These are phyloP conservation scores for Lactifluus echinatus DNA, from an alignment of 768 basidiomycete genomes.

Conservation along the genomic window DNA sequence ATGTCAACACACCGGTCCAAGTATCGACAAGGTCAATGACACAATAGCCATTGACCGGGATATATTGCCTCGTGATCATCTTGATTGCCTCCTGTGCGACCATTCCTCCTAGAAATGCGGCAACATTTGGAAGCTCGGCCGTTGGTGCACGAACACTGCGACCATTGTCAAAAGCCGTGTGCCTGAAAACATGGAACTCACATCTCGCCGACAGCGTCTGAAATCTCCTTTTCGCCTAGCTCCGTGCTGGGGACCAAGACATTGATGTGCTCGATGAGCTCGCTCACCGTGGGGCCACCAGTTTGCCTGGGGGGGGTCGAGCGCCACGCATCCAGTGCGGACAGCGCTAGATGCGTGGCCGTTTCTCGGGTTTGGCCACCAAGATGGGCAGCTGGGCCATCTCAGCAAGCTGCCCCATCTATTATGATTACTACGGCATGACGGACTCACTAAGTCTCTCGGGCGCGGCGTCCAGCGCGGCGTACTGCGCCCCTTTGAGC, in stretches of 20 bases:
- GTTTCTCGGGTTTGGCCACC: constrained; percentile 43
- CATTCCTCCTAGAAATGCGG: constrained; percentile 87
- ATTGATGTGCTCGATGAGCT: constrained; percentile 43
- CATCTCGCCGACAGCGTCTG: constrained; percentile 69
- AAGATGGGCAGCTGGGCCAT: constrained; percentile 34
- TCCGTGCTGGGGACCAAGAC: constrained; percentile 37
- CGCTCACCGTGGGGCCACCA: constrained; percentile 37
- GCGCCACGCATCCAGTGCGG: constrained; percentile 40
- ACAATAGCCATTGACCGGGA: constrained; percentile 80
- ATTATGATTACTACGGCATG: neutral
- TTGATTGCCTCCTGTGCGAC: constrained; percentile 97
- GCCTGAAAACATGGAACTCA: constrained; percentile 26
- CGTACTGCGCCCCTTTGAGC: constrained; percentile 56
- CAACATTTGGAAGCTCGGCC: constrained; percentile 86
- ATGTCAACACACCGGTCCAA: constrained; percentile 52
- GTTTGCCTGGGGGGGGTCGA: constrained; percentile 13
- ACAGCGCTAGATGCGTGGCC: constrained; percentile 66
- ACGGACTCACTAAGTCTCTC: constrained; percentile 38
- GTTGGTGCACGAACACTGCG: constrained; percentile 67
- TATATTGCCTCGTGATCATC: constrained; percentile 91
- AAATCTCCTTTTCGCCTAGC: constrained; percentile 46
- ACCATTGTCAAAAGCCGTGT: constrained; percentile 18
- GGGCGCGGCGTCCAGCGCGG: constrained; percentile 42
- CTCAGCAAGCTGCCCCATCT: constrained; percentile 5
- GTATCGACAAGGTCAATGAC: constrained; percentile 78